Conservation (phyloP, 805 yeast species). For the Torulaspora delbrueckii region DNA sequence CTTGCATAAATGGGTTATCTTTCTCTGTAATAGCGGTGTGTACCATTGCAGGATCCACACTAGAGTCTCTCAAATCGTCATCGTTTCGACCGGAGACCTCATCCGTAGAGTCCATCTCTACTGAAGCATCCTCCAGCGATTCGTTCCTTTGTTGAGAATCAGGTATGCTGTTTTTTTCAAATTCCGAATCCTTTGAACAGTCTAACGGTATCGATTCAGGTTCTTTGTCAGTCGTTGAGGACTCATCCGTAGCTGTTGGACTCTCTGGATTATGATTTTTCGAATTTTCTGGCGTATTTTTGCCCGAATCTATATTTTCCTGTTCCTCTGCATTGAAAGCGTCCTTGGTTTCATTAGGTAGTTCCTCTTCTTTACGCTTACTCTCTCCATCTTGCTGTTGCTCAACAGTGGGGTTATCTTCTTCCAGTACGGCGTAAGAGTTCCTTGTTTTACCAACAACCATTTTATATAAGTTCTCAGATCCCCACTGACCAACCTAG, state of each 20-base stretch:
- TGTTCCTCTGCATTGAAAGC: no score
- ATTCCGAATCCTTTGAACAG: not conserved
- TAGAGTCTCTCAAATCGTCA: conserved; percentile 1
- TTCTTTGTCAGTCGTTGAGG: not conserved
- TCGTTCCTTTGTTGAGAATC: not conserved
- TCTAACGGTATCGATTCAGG: not conserved
- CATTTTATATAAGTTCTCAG: not conserved
- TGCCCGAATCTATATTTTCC: not conserved
- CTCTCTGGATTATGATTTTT: not conserved
- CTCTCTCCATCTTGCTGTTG: no score
- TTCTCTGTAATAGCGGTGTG: conserved; percentile 28
- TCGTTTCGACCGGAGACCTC: not conserved
- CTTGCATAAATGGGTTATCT: conserved; percentile 30
- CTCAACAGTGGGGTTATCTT: no score
- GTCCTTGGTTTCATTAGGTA: no score
- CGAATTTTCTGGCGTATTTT: not conserved
- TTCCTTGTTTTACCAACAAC: no score
- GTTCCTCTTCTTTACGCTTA: no score
- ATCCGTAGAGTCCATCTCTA: not conserved
- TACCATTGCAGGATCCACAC: conserved; percentile 16
- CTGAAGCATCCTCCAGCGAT: not conserved
- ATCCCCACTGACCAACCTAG: not conserved
- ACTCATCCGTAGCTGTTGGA: not conserved
- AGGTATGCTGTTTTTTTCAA: not conserved
- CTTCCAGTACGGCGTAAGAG: no score